Evolutionary conservation across 2,329 filamentous ascomycete genomes (phyloP).

Genomic region (Neonectria neomacrospora): DNA sequence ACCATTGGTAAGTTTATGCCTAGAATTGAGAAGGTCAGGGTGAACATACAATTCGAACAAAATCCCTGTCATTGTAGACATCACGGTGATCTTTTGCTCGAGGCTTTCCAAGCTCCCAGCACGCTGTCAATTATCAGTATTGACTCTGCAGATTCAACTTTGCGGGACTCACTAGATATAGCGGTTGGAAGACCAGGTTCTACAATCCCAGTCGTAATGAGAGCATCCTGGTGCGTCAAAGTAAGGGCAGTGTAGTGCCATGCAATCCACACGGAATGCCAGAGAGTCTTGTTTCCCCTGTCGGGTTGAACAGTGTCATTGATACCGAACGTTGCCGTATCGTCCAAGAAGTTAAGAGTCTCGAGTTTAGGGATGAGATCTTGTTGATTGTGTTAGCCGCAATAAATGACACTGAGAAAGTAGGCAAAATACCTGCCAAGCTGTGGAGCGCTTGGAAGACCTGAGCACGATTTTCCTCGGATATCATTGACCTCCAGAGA

Average conservation of each 20-base stretch:
- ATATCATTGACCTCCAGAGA: slow-evolving; percentile 15
- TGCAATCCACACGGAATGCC: slow-evolving; percentile 26
- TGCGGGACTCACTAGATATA: slow-evolving; percentile 12
- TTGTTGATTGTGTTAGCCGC: background rate
- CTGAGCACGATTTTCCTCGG: slow-evolving; percentile 23
- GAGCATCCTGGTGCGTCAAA: slow-evolving; percentile 24
- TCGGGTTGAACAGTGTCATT: slow-evolving; percentile 4
- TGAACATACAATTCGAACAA: slow-evolving; percentile 18
- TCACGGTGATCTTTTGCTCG: slow-evolving; percentile 24
- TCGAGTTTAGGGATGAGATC: slow-evolving; percentile 25
- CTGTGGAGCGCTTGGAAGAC: slow-evolving; percentile 26
- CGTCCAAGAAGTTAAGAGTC: slow-evolving; percentile 17
- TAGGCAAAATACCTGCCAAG: slow-evolving; percentile 6
- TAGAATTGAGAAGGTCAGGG: rapidly evolving
- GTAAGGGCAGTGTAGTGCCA: slow-evolving; percentile 29
- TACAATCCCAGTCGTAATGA: slow-evolving; percentile 25
- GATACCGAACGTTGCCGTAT: slow-evolving; percentile 13
- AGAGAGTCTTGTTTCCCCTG: slow-evolving; percentile 15
- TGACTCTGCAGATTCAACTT: rapidly evolving
- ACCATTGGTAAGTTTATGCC: background rate
- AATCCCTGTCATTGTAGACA: slow-evolving; percentile 24
- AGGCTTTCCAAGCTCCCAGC: slow-evolving; percentile 26
- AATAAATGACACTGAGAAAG: rapidly evolving
- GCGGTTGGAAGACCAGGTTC: slow-evolving; percentile 20
- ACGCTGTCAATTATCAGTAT: slow-evolving; percentile 4